A percentile compares a stretch with the other conserved stretches of the same genome.
phyloP scores from a whole-genome alignment of 768 basidiomycete genomes.

The Leccinum variicolor region DNA sequence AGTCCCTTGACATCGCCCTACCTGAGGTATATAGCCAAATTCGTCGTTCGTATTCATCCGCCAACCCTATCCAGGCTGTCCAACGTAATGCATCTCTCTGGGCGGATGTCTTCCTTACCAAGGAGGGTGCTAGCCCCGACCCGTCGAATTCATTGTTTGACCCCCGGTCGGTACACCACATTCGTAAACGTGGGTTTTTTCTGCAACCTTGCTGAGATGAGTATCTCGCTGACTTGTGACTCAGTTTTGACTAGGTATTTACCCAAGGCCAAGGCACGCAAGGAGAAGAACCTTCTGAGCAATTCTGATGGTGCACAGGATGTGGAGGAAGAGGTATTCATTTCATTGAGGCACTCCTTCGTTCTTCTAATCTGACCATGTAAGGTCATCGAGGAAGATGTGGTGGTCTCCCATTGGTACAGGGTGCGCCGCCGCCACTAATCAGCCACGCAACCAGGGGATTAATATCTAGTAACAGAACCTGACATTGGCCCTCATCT shows the following conservation, averaged over 20 bases:
- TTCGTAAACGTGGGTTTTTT: slow-evolving; percentile 62
- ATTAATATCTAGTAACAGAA: slow-evolving; percentile 48
- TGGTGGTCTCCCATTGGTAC: slow-evolving; percentile 84
- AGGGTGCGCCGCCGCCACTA: slow-evolving; percentile 39
- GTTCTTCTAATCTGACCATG: slow-evolving; percentile 6
- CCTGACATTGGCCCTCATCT: slow-evolving; percentile 81
- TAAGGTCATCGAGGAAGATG: slow-evolving; percentile 41
- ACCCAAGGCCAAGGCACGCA: slow-evolving; percentile 66
- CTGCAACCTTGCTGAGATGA: not conserved
- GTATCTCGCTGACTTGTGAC: slow-evolving; percentile 1
- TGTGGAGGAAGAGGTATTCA: slow-evolving; percentile 49
- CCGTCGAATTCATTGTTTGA: slow-evolving; percentile 54
- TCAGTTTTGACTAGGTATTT: slow-evolving; percentile 86
- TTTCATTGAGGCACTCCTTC: slow-evolving; percentile 4
- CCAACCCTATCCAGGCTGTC: slow-evolving; percentile 50
- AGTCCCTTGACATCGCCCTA: slow-evolving; percentile 58
- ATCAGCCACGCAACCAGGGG: not conserved
- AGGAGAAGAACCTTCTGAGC: slow-evolving; percentile 76
- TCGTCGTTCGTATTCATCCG: not conserved
- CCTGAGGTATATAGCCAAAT: slow-evolving; percentile 51
- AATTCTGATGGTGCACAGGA: slow-evolving; percentile 37
- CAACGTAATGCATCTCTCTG: slow-evolving; percentile 77
- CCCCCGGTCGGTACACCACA: slow-evolving; percentile 58
- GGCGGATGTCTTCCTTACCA: slow-evolving; percentile 77
- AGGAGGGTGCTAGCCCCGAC: slow-evolving; percentile 62